Evolutionary conservation across 805 yeast species (phyloP).

Genomic region (Cyberlindnera mycetangii): DNA sequence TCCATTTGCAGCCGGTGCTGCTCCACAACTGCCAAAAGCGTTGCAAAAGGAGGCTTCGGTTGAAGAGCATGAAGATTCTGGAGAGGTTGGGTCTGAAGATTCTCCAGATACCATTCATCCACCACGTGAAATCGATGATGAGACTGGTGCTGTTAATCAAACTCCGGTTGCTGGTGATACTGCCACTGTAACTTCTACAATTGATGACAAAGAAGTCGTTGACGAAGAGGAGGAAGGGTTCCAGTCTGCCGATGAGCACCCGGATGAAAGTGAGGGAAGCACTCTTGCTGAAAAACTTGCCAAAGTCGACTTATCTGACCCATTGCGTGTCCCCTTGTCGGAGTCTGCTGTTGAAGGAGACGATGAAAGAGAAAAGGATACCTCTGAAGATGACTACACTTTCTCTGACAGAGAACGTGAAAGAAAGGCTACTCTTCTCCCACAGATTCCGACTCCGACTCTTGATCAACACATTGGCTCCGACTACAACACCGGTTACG

Average conservation of each 20-base stretch:
- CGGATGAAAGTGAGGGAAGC: constrained; percentile 7
- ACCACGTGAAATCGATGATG: neutral
- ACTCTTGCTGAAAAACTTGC: constrained; percentile 20
- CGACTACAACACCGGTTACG: constrained; percentile 56
- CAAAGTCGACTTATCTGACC: constrained; percentile 12
- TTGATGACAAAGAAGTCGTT: neutral
- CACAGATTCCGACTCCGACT: constrained; percentile 9
- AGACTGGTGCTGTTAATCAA: constrained; percentile 6
- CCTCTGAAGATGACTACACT: constrained; percentile 26
- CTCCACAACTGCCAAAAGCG: constrained; percentile 25
- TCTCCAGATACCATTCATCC: neutral
- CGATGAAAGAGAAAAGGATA: constrained; percentile 28
- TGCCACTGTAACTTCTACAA: constrained; percentile 1
- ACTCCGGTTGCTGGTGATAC: constrained; percentile 1
- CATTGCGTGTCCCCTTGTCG: constrained; percentile 12
- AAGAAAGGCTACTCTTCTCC: constrained; percentile 13
- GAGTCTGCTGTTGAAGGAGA: constrained; percentile 32
- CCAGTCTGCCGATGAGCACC: constrained; percentile 17
- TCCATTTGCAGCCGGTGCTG: constrained; percentile 41
- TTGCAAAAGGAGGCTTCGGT: constrained; percentile 14
- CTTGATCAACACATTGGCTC: constrained; percentile 21
- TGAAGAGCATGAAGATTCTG: constrained; percentile 11
- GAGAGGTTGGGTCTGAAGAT: constrained; percentile 12
- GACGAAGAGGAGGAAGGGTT: constrained; percentile 9
- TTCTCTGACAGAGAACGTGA: constrained; percentile 24